Evolutionary conservation across 2,329 filamentous ascomycete genomes (phyloP), one percentile per base, ranked within the genome.

Genomic region (Penicillium freii): DNA sequence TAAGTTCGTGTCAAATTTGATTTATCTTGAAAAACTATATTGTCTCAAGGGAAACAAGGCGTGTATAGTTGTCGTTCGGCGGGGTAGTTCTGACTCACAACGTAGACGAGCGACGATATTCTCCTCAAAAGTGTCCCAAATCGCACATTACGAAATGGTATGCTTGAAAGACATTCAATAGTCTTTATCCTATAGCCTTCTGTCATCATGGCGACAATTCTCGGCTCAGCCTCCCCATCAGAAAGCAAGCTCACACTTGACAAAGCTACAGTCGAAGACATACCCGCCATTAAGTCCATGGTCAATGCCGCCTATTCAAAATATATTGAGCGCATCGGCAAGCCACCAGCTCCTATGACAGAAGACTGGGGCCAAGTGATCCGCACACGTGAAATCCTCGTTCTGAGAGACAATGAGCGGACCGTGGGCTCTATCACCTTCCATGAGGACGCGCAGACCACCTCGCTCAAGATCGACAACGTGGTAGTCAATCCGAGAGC

Each of bases 281-380:
- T 64, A 9, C 52, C 58, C 27, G 5, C 33, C 10, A 63, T 68
- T 3, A 45, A 61, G 54, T 27, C 52, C 7, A 67, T 67, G 57
- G 50, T 65, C 7, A 40, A 59, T 15, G 49, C 58, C 10, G 62
- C 65, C 5, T 67, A 63, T 39, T 57, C 61, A 5, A 67, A 64
- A 52, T 68, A 68, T 33, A 64, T 65, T 17, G 45, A 58, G 4
- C 62, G 66, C 3, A 66, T 67, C 13, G 64, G 62, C 11, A 63
- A 64, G 33, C 57, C 51, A 3, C 65, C 65, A 31, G 65, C 57
- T 1, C 66, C 66, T 4, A 68, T 66, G 66, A 34, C 36, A 19
- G 58, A 57, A 10, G 44, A 68, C 19, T 67, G 65, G 39, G n/a
- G 48, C 11, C 27, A 56, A 25, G 23, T 55, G 1, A 50, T 67